Evolutionary conservation across 192 early-diverging fungal species (phyloP).

Genomic region (Geranomyces michiganensis): DNA sequence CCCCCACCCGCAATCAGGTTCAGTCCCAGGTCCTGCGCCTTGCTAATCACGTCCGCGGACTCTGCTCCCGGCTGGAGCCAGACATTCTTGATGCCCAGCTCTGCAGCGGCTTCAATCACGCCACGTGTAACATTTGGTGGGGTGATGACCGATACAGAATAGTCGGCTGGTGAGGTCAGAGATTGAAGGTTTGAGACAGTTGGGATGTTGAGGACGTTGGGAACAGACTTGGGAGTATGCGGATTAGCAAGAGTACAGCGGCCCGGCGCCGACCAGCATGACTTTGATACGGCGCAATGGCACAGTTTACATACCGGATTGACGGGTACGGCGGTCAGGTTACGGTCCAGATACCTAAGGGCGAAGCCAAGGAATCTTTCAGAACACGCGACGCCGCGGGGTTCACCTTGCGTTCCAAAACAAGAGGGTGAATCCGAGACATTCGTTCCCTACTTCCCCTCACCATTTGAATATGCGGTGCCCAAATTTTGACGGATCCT

Average conservation of each 20-base stretch:
- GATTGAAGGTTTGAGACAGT: constrained; percentile 41
- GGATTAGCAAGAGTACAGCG: constrained; percentile 10
- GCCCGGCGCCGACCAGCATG: neutral
- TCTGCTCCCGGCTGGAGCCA: constrained; percentile 80
- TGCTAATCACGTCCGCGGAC: constrained; percentile 50
- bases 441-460: neutral
- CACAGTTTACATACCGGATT: constrained; percentile 38
- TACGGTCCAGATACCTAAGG: constrained; percentile 37
- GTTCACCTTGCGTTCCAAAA: neutral
- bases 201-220: constrained; percentile 8
- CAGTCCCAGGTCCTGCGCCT: constrained; percentile 48
- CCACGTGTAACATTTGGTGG: constrained; percentile 66
- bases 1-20: constrained; percentile 62
- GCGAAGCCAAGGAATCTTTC: neutral
- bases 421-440: too few relatives aligned
- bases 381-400: neutral
- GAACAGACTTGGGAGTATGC: constrained; percentile 18
- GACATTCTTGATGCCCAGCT: constrained; percentile 62
- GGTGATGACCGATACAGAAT: constrained; percentile 69
- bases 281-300: neutral
- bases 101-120: constrained; percentile 60
- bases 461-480: constrained; percentile 85
- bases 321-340: constrained; percentile 40
- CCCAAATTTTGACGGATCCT: constrained; percentile 76
- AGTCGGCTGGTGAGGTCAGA: constrained; percentile 39